phyloP scores from a whole-genome alignment of 1,139 yeast species.

The Hyphopichia burtonii region DNA sequence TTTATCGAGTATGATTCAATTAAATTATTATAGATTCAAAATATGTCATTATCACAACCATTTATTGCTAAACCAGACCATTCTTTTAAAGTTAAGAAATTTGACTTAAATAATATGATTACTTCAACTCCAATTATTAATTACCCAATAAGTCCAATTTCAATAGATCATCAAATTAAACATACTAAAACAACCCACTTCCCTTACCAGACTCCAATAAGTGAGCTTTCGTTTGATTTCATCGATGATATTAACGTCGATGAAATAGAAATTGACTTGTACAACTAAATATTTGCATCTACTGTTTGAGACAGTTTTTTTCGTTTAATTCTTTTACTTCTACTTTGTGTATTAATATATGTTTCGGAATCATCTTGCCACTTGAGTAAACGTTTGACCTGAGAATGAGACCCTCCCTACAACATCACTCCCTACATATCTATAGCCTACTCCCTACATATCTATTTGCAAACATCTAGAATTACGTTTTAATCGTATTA shows the following conservation, averaged over 20 bases:
- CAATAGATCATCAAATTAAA: not conserved
- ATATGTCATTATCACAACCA: constrained; percentile 1
- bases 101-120: not conserved
- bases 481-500: no score
- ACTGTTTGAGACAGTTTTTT: not conserved
- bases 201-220: not conserved
- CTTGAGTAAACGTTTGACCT: no score
- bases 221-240: not conserved
- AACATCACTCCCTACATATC: no score
- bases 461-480: no score
- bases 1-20: no score
- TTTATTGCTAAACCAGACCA: not conserved
- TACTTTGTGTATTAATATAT: no score
- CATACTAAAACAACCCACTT: not conserved
- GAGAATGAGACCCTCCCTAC: no score
- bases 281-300: not conserved
- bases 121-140: not conserved
- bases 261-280: not conserved
- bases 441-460: no score
- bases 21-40: no score
- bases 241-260: not conserved
- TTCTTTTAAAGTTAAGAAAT: not conserved
- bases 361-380: no score
- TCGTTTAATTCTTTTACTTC: no score
- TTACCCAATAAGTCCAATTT: not conserved